Conservation (phyloP, 108 stramenopile genomes). For the Skeletonema menzelii region DNA sequence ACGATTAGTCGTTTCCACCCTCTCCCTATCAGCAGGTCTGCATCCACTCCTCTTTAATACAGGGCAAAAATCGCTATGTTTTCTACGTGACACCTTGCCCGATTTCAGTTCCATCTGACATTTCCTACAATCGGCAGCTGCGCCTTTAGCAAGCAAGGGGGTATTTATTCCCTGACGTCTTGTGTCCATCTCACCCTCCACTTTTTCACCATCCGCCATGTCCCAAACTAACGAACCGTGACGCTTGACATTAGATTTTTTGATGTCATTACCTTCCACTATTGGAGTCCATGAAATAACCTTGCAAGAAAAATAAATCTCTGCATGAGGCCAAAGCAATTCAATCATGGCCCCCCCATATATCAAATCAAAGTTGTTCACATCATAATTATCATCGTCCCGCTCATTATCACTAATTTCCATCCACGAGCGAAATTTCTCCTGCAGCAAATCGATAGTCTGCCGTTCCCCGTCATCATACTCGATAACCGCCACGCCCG, state of each 20-base stretch:
- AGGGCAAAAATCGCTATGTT: not conserved
- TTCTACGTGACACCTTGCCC: not conserved
- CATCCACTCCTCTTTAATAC: not conserved
- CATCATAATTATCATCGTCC: constrained; percentile 9
- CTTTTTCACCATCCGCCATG: not conserved
- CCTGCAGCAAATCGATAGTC: constrained; percentile 31
- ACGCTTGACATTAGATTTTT: not conserved
- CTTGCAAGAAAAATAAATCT: constrained; percentile 27
- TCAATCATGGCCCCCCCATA: constrained; percentile 22
- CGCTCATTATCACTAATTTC: constrained; percentile 10
- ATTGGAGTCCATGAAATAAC: constrained; percentile 38
- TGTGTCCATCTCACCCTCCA: not conserved
- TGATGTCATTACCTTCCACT: not conserved
- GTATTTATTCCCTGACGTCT: not conserved
- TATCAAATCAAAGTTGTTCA: constrained; percentile 22
- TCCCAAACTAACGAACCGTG: not conserved
- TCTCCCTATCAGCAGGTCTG: not conserved
- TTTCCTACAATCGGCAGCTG: not conserved
- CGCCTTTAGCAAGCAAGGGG: not conserved
- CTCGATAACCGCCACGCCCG: constrained; percentile 40
- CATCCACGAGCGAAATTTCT: constrained; percentile 27
- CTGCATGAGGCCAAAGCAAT: constrained; percentile 22
- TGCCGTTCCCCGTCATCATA: constrained; percentile 37
- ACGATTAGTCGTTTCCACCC: not conserved
- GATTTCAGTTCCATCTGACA: not conserved